A percentile compares a stretch with the other conserved stretches of the same genome.
Conservation (phyloP, 352 stramenopile species). For the Phytophthora sp. region DNA sequence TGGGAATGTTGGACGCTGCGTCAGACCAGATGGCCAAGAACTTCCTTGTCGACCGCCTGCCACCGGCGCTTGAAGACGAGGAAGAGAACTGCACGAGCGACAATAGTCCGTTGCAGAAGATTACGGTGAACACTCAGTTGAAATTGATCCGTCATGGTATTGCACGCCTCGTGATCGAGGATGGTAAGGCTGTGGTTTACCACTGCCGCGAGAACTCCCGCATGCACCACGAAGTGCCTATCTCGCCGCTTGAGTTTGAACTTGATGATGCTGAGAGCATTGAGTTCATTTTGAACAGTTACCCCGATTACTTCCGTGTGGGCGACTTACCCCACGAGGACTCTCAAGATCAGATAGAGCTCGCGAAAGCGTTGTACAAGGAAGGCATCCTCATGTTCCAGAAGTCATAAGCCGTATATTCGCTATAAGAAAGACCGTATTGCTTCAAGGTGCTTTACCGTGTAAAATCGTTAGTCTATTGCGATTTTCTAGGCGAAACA, state of each 20-base stretch:
- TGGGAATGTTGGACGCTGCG: constrained; percentile 74
- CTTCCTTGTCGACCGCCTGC: constrained; percentile 82
- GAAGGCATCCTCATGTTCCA: constrained; percentile 82
- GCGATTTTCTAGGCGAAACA: not conserved
- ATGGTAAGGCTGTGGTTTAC: constrained; percentile 78
- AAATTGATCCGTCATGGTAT: constrained; percentile 75
- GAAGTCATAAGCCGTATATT: constrained; percentile 43
- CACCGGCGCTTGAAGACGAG: constrained; percentile 71
- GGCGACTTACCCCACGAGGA: constrained; percentile 81
- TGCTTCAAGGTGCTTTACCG: not conserved
- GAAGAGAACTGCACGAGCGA: constrained; percentile 85
- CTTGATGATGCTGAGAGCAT: constrained; percentile 83
- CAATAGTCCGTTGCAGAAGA: constrained; percentile 79
- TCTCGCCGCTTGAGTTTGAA: constrained; percentile 81
- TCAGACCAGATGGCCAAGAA: constrained; percentile 86
- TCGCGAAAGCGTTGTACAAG: constrained; percentile 75
- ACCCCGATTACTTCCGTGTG: constrained; percentile 79
- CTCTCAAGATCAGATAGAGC: constrained; percentile 70
- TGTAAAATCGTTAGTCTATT: constrained; percentile 15
- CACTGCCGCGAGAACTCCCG: constrained; percentile 84
- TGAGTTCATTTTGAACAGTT: constrained; percentile 77
- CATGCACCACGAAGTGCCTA: constrained; percentile 70
- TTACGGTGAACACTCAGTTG: constrained; percentile 80
- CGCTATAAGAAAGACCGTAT: not conserved
- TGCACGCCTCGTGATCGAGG: constrained; percentile 75